These are phyloP conservation scores for Rhodotorula toruloides DNA, from an alignment of 768 basidiomycete species.

Conservation along the genomic window DNA sequence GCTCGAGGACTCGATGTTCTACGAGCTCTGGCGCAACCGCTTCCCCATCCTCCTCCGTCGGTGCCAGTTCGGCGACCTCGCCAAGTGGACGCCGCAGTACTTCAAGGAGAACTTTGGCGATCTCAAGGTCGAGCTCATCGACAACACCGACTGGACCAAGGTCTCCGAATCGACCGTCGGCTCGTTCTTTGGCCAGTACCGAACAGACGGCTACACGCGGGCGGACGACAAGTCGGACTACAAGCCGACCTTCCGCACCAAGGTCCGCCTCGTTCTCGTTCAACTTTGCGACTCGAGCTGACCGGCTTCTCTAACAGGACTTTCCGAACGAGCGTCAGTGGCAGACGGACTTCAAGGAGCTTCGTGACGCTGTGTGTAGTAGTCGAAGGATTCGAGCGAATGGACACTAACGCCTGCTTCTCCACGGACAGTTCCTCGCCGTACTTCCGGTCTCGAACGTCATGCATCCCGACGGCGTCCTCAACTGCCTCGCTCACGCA, in stretches of 20 bases:
- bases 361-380: conserved; percentile 4
- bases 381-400: not conserved
- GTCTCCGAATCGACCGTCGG: not conserved
- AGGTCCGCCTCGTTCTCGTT: not conserved
- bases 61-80: conserved; percentile 4
- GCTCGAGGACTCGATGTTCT: conserved; percentile 26
- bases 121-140: conserved; percentile 12
- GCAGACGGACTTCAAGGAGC: conserved; percentile 7
- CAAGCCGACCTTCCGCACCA: conserved; percentile 12
- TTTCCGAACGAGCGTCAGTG: conserved; percentile 10
- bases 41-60: conserved; percentile 22
- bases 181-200: conserved; percentile 23
- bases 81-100: conserved; percentile 19
- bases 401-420: accelerated
- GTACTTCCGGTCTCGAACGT: conserved; percentile 21
- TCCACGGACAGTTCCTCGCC: conserved; percentile 7
- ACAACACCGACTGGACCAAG: conserved; percentile 11
- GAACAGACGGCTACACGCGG: not conserved
- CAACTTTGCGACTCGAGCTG: not conserved
- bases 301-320: not conserved
- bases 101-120: not conserved
- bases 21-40: conserved; percentile 21
- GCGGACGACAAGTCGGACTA: not conserved
- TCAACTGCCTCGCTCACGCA: conserved; percentile 28
- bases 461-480: conserved; percentile 24